phyloP scores from a whole-genome alignment of 257 asterid species.

The Solanum bulbocastanum region DNA sequence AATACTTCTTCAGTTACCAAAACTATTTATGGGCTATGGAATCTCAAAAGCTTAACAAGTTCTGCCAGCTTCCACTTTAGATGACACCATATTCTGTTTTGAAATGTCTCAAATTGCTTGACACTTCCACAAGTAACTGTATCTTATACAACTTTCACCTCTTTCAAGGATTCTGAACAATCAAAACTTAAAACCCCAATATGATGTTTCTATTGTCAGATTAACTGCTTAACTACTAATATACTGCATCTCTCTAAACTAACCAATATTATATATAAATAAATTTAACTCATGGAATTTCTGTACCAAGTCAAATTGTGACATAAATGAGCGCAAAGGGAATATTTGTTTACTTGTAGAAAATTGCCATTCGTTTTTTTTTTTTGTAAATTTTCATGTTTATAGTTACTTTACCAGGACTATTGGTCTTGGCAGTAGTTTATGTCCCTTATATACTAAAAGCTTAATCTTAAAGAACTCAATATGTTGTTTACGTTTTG shows the following conservation, averaged over 20 bases:
- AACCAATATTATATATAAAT: not conserved
- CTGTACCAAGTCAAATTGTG: not conserved
- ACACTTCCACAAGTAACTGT: not conserved
- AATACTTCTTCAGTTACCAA: not conserved
- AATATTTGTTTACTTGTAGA: not conserved
- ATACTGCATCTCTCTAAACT: not conserved
- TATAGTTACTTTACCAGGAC: not conserved
- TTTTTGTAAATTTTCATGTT: not conserved
- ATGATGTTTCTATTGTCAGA: not conserved
- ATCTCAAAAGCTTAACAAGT: not conserved
- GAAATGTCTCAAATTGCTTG: not conserved
- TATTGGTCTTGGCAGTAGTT: not conserved
- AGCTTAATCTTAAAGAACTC: not conserved
- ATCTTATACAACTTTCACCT: not conserved
- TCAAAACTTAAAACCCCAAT: not conserved
- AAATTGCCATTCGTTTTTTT: not conserved
- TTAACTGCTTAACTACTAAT: not conserved
- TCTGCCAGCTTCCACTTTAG: not conserved
- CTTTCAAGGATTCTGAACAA: not conserved
- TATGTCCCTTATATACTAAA: not conserved
- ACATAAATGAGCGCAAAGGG: not conserved
- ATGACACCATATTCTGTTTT: not conserved
- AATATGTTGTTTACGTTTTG: conserved; percentile 9
- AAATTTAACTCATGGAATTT: not conserved
- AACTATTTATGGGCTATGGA: not conserved